phyloP scores from a whole-genome alignment of 352 stramenopile species.

The Lagenidium giganteum region DNA sequence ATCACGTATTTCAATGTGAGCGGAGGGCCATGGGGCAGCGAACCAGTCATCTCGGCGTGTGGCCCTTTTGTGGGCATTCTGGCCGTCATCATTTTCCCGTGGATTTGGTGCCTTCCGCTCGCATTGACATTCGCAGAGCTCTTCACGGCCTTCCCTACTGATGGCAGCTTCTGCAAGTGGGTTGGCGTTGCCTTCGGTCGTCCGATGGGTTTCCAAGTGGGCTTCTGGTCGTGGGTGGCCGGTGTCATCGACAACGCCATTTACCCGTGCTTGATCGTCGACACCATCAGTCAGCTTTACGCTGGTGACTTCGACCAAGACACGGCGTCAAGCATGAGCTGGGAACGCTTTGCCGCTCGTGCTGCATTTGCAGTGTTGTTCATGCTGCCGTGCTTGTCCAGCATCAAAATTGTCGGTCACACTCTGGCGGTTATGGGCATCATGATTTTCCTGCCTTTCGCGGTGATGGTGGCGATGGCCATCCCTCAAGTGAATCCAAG shows the following conservation, averaged over 20 bases:
- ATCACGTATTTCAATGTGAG: constrained; percentile 91
- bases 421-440: constrained; percentile 56
- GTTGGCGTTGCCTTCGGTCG: constrained; percentile 66
- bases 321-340: constrained; percentile 14
- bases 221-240: constrained; percentile 79
- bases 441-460: constrained; percentile 67
- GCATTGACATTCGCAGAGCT: constrained; percentile 68
- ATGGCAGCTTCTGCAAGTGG: constrained; percentile 75
- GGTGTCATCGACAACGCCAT: constrained; percentile 82
- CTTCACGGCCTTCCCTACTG: constrained; percentile 61
- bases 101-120: constrained; percentile 63
- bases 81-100: constrained; percentile 55
- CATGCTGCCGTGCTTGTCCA: constrained; percentile 65
- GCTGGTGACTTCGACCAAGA: constrained; percentile 26
- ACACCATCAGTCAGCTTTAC: constrained; percentile 52
- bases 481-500: constrained; percentile 53
- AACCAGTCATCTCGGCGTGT: constrained; percentile 88
- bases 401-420: constrained; percentile 66
- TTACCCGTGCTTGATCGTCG: constrained; percentile 74
- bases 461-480: constrained; percentile 40
- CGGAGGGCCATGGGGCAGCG: constrained; percentile 92
- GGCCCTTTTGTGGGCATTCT: constrained; percentile 73
- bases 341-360: too few relatives aligned
- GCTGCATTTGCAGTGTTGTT: constrained; percentile 59
- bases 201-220: constrained; percentile 77